Evolutionary conservation across 768 basidiomycete genomes (phyloP), one percentile per base, ranked within the genome.

Genomic region (Lentinula lateritia): DNA sequence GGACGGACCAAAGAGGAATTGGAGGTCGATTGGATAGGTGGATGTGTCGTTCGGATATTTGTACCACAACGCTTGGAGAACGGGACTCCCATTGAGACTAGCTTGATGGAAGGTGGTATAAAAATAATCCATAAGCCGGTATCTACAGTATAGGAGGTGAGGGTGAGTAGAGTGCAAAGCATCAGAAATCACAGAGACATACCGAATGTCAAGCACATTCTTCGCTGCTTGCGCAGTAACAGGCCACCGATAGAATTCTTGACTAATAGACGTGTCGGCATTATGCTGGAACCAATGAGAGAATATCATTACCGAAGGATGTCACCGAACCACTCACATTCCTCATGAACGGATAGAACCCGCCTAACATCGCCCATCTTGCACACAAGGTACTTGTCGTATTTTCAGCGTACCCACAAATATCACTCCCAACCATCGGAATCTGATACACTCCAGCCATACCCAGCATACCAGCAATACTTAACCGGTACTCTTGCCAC

Each of bases 341-440:
- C 8, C 90, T 77, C 84, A 86, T 89, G 77, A 92, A 92, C 0
- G 90, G 89, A 70, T 86, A 85, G 72, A 91, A 92, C 0, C 87
- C 89, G 1, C 88, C 87, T 2, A 92, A 76, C 76, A 80, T 87
- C 13, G 87, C 89, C 90, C 91, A 92, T 41, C 91, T 76, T 41
- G 87, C 84, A 64, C 88, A 90, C 0, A 92, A 74, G 8, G 78
- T 82, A 68, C 88, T 88, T 1, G 88, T 87, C 1, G 86, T 85
- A 67, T 89, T 78, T 0, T 73, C 81, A 36, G 73, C 85, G 70
- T 80, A 88, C 2, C 86, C 88, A 66, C 86, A 89, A 60, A 88
- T 85, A 71, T 93, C 90, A 52, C 83, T 82, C 2, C 90, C 90
- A 38, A 90, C 83, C 88, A 92, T 88, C 0, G 90, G 90, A 1